phyloP scores from a whole-genome alignment of 768 basidiomycete species.

The Leccinum obscurum region DNA sequence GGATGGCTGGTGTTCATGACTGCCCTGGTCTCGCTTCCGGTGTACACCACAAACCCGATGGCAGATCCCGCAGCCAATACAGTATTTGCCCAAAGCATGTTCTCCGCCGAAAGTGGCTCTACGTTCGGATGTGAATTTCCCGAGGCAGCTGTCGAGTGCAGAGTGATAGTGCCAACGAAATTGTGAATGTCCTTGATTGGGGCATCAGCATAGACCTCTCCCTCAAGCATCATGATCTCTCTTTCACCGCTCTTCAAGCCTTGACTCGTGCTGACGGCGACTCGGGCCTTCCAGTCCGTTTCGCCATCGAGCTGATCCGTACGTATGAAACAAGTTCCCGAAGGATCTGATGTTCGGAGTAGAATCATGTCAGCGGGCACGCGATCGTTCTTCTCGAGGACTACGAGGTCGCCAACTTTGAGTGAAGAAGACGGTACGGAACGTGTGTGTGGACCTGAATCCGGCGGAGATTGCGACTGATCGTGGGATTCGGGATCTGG shows the following conservation, averaged over 20 bases:
- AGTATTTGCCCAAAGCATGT: constrained; percentile 96
- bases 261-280: constrained; percentile 56
- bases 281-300: constrained; percentile 97
- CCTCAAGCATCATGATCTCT: constrained; percentile 63
- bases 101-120: constrained; percentile 91
- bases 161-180: constrained; percentile 90
- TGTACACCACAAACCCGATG: constrained; percentile 91
- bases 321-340: constrained; percentile 95
- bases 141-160: constrained; percentile 43
- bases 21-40: constrained; percentile 91
- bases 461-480: constrained; percentile 18
- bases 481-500: constrained; percentile 23
- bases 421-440: constrained; percentile 86
- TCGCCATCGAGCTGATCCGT: constrained; percentile 99
- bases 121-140: constrained; percentile 50
- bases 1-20: constrained; percentile 99
- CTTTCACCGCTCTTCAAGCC: constrained; percentile 39
- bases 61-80: constrained; percentile 95
- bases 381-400: constrained; percentile 95
- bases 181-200: constrained; percentile 97
- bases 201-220: constrained; percentile 92
- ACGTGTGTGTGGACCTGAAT: constrained; percentile 56
- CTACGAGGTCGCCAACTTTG: constrained; percentile 87
- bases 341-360: constrained; percentile 81
- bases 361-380: constrained; percentile 94